These are phyloP conservation scores for Pseudoturritis turrita DNA, from an alignment of 345 rosid genomes.

Conservation along the genomic window DNA sequence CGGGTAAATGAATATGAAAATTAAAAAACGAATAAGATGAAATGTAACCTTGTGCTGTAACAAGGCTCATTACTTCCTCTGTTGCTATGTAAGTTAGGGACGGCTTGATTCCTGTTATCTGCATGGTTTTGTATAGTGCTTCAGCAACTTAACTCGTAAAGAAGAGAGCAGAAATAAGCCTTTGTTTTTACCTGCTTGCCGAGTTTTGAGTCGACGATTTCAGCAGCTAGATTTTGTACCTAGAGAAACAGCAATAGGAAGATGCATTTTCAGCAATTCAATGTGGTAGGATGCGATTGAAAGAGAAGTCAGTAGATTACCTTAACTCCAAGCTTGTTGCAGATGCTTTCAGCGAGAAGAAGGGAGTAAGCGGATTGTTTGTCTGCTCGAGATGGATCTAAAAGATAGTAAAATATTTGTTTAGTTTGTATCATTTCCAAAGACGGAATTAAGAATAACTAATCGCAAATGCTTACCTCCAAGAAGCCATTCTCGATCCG, in stretches of 20 bases:
- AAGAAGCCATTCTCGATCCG: conserved; percentile 78
- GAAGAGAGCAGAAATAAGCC: conserved; percentile 11
- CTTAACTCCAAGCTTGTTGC: conserved; percentile 77
- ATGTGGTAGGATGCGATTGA: not conserved
- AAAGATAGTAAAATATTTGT: conserved; percentile 15
- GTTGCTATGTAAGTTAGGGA: conserved; percentile 82
- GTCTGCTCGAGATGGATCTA: conserved; percentile 93
- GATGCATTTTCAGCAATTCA: conserved; percentile 10
- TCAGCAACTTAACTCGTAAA: not conserved
- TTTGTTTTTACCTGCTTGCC: conserved; percentile 73
- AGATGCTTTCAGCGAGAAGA: conserved; percentile 90
- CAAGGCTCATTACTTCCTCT: conserved; percentile 97
- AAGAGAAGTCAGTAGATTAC: conserved; percentile 30
- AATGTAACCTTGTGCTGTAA: conserved; percentile 87
- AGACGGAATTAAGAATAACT: not conserved
- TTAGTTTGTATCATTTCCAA: not conserved
- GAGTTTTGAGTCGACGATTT: conserved; percentile 83
- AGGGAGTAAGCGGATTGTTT: conserved; percentile 85
- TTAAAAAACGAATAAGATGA: not conserved
- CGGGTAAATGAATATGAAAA: not conserved
- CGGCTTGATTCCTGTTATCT: conserved; percentile 84
- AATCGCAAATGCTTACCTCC: conserved; percentile 50
- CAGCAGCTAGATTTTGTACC: conserved; percentile 93
- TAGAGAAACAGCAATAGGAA: conserved; percentile 22
- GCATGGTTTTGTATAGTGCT: conserved; percentile 20